Percentiles rank a stretch among this genome's conserved stretches.
Evolutionary conservation across 2,329 filamentous ascomycete species (phyloP).

Genomic region (Xylaria sp.): DNA sequence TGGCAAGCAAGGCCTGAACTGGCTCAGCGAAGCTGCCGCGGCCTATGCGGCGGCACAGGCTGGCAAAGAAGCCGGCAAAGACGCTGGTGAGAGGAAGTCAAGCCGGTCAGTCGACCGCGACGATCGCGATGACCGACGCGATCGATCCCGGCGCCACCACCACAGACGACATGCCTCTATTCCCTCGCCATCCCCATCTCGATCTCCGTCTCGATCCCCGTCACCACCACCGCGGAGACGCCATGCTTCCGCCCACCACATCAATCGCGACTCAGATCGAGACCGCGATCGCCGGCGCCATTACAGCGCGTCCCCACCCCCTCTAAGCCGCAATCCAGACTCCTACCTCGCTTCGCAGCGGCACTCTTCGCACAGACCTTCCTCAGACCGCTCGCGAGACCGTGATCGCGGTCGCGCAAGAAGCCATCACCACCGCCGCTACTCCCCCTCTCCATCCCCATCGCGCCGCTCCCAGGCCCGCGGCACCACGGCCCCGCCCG

Average conservation of each 20-base stretch:
- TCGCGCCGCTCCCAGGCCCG: slow-evolving; percentile 29
- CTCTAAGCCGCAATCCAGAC: slow-evolving; percentile 33
- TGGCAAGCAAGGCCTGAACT: slow-evolving; percentile 46
- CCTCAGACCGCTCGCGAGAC: slow-evolving; percentile 36
- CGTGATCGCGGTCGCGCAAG: slow-evolving; percentile 41
- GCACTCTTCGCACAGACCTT: not conserved
- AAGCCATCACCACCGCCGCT: slow-evolving; percentile 35
- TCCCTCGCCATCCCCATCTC: slow-evolving; percentile 41
- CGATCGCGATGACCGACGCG: slow-evolving; percentile 16
- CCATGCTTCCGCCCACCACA: slow-evolving; percentile 38
- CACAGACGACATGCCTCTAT: slow-evolving; percentile 41
- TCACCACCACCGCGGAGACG: slow-evolving; percentile 37
- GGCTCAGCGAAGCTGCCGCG: slow-evolving; percentile 47
- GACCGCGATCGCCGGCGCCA: slow-evolving; percentile 9
- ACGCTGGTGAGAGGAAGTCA: slow-evolving; percentile 8
- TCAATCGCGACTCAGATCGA: slow-evolving; percentile 29
- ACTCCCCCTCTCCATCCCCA: slow-evolving; percentile 38
- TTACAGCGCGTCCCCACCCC: slow-evolving; percentile 35
- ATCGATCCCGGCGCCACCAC: slow-evolving; percentile 39
- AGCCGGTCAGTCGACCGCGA: slow-evolving; percentile 42
- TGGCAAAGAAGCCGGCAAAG: slow-evolving; percentile 35
- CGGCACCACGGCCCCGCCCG: slow-evolving; percentile 28
- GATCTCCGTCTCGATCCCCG: slow-evolving; percentile 27
- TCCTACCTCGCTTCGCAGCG: slow-evolving; percentile 27
- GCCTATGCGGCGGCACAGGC: slow-evolving; percentile 47